phyloP scores from a whole-genome alignment of 805 yeast species.

The Ogataea kodamae region DNA sequence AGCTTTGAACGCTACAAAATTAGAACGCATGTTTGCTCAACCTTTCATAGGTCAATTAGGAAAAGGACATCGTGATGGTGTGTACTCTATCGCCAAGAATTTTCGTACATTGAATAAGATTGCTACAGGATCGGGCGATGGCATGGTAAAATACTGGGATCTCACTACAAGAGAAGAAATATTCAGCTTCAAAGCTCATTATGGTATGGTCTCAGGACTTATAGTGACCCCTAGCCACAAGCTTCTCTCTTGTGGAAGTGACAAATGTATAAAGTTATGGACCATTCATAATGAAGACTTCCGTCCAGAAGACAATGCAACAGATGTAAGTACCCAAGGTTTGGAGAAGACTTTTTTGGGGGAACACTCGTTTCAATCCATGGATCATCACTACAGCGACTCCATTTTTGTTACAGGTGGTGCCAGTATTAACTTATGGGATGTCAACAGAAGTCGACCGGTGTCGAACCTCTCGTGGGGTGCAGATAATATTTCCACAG shows the following conservation, averaged over 20 bases:
- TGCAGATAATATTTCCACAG: constrained; percentile 81
- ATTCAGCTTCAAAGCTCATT: constrained; percentile 81
- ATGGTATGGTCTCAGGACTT: constrained; percentile 84
- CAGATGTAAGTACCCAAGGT: constrained; percentile 42
- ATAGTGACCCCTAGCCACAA: constrained; percentile 63
- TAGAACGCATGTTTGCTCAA: constrained; percentile 96
- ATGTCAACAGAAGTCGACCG: constrained; percentile 73
- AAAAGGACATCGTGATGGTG: constrained; percentile 92
- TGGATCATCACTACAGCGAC: constrained; percentile 82
- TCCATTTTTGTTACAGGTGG: constrained; percentile 89
- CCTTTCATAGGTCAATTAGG: constrained; percentile 97
- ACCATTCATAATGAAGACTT: constrained; percentile 51
- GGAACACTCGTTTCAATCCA: constrained; percentile 75
- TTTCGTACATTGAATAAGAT: constrained; percentile 63
- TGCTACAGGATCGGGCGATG: constrained; percentile 95
- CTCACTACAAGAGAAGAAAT: constrained; percentile 72
- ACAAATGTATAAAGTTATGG: constrained; percentile 88
- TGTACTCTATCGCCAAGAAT: constrained; percentile 82
- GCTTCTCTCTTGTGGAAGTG: constrained; percentile 81
- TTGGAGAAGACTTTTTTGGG: constrained; percentile 77
- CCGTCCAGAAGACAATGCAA: constrained; percentile 25
- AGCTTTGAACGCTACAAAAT: constrained; percentile 90
- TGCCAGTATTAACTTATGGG: constrained; percentile 89
- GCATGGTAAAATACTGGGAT: constrained; percentile 92
- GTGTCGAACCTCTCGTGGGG: constrained; percentile 88